phyloP scores from a whole-genome alignment of 352 stramenopile genomes.

The Globisporangium perplexum region DNA sequence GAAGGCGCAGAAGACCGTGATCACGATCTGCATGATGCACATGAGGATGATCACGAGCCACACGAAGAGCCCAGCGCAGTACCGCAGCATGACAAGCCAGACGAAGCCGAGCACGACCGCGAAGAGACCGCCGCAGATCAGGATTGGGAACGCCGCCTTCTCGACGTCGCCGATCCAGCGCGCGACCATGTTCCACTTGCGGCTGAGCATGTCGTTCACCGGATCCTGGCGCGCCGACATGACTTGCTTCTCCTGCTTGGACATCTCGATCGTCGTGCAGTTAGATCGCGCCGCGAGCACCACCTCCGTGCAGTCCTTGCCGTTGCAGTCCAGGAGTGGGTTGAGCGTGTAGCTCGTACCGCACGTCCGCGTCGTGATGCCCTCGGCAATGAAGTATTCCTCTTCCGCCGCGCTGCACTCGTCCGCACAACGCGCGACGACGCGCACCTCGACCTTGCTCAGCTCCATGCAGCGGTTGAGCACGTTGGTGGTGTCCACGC shows the following conservation, averaged over 20 bases:
- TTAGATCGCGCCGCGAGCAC: conserved; percentile 30
- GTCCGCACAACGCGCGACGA: conserved; percentile 51
- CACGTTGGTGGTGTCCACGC: conserved; percentile 57
- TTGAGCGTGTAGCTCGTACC: conserved; percentile 36
- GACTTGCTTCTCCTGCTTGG: conserved; percentile 34
- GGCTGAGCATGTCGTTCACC: conserved; percentile 52
- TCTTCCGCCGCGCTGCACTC: conserved; percentile 47
- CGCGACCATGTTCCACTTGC: conserved; percentile 63
- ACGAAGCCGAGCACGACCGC: conserved; percentile 62
- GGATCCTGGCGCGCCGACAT: conserved; percentile 37
- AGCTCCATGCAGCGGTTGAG: conserved; percentile 71
- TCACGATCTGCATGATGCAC: conserved; percentile 51
- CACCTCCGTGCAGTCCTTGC: conserved; percentile 39
- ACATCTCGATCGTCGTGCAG: conserved; percentile 51
- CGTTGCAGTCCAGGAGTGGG: conserved; percentile 43
- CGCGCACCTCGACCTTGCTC: conserved; percentile 34
- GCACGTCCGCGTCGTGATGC: conserved; percentile 26
- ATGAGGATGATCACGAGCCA: conserved; percentile 73
- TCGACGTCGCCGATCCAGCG: conserved; percentile 75
- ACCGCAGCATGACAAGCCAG: conserved; percentile 72
- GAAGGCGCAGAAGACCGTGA: conserved; percentile 77
- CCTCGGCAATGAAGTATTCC: conserved; percentile 21
- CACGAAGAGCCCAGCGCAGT: conserved; percentile 71
- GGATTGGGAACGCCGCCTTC: conserved; percentile 69
- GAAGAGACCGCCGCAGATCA: conserved; percentile 68